Evolutionary conservation across 345 rosid species (phyloP).

Genomic region (Rhodamnia argentea): DNA sequence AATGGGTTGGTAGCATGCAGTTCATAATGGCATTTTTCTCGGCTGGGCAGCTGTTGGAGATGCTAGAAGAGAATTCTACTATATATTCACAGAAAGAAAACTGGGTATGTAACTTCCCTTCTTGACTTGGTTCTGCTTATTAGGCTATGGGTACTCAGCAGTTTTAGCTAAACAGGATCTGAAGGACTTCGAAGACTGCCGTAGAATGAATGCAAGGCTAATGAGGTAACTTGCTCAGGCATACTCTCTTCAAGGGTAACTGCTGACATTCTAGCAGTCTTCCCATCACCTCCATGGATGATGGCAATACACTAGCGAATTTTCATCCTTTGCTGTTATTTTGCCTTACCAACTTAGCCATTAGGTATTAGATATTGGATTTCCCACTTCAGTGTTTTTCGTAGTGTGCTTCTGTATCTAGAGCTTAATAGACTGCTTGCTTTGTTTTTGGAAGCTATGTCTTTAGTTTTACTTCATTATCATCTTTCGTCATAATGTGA

Average conservation of each 20-base stretch:
- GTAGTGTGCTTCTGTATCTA: background rate
- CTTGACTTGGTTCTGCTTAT: background rate
- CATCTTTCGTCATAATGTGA: background rate
- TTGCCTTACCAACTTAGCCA: background rate
- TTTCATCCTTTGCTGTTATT: background rate
- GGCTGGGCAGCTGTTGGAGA: constrained; percentile 36
- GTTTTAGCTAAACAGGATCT: constrained; percentile 33
- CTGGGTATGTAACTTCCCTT: constrained; percentile 6
- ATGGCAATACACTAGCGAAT: background rate
- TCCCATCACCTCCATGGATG: background rate
- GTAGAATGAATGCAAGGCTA: constrained; percentile 49
- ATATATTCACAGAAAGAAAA: background rate
- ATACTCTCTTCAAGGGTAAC: background rate
- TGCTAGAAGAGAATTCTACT: constrained; percentile 27
- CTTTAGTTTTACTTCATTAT: background rate
- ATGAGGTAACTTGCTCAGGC: constrained; percentile 33
- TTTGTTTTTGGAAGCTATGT: background rate
- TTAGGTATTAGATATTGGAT: background rate
- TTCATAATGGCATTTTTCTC: background rate
- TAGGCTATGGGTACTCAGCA: background rate
- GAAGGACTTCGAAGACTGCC: constrained; percentile 61
- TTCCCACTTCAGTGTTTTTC: background rate
- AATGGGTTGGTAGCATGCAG: background rate
- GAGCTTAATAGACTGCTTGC: background rate
- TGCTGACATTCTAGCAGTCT: background rate